These are phyloP conservation scores for Epichloe festucae DNA, from an alignment of 2,329 filamentous ascomycete genomes.

Conservation along the genomic window DNA sequence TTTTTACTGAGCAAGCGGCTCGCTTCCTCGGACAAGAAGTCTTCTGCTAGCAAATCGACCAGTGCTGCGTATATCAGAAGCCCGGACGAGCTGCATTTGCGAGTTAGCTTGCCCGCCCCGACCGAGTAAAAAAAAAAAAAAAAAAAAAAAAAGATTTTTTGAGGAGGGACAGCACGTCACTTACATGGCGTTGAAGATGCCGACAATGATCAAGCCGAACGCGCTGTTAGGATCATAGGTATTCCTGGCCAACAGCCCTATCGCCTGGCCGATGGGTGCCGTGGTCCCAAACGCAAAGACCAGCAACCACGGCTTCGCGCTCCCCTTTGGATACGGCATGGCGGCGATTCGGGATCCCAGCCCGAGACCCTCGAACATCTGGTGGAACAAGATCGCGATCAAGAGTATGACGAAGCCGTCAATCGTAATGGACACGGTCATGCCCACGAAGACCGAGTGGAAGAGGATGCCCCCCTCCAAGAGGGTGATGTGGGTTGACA, in stretches of 20 bases:
- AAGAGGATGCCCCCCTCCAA: constrained; percentile 70
- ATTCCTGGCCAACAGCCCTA: constrained; percentile 43
- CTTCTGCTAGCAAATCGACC: constrained; percentile 50
- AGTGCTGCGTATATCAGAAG: constrained; percentile 49
- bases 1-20: constrained; percentile 34
- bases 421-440: constrained; percentile 57
- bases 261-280: constrained; percentile 51
- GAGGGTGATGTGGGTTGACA: constrained; percentile 60
- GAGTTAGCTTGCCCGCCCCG: background rate
- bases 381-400: constrained; percentile 59
- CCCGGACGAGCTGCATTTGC: constrained; percentile 37
- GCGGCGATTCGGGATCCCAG: constrained; percentile 58
- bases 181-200: constrained; percentile 52
- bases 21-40: constrained; percentile 49
- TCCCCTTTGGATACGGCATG: constrained; percentile 44
- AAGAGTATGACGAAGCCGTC: constrained; percentile 55
- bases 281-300: constrained; percentile 51
- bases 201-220: constrained; percentile 50
- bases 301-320: constrained; percentile 46
- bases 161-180: constrained; percentile 7
- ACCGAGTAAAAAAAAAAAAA: background rate
- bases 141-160: background rate
- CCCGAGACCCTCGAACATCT: constrained; percentile 56
- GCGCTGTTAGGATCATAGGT: constrained; percentile 50
- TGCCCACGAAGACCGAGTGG: constrained; percentile 64